Percentiles rank a stretch among this genome's conserved stretches.
Conservation (phyloP, 805 yeast genomes). For the Ogataea nonfermentans region DNA sequence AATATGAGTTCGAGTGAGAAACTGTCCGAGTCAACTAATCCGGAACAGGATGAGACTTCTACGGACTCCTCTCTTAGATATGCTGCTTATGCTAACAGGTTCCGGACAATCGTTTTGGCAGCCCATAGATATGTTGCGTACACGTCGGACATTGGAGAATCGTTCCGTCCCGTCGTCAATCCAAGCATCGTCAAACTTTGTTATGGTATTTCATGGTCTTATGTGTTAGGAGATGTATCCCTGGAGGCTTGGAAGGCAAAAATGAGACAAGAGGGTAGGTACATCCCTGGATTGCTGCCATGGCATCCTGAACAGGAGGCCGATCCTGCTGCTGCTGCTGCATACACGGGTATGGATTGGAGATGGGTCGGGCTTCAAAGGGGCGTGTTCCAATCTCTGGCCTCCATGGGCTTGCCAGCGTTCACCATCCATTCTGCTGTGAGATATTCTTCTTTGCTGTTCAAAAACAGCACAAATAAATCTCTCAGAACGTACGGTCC, state of each 20-base stretch:
- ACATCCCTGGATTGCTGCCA: slow-evolving; percentile 59
- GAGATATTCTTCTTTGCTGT: slow-evolving; percentile 59
- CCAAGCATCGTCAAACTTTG: slow-evolving; percentile 63
- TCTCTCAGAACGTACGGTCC: slow-evolving; percentile 66
- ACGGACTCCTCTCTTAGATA: slow-evolving; percentile 50
- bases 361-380: slow-evolving; percentile 60
- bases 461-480: slow-evolving; percentile 53
- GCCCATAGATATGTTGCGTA: slow-evolving; percentile 83
- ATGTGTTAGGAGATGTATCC: slow-evolving; percentile 71
- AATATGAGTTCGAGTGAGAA: slow-evolving; percentile 4
- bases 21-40: slow-evolving; percentile 7
- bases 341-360: slow-evolving; percentile 58
- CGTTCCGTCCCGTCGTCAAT: slow-evolving; percentile 79
- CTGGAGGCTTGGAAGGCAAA: slow-evolving; percentile 72
- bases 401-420: slow-evolving; percentile 86
- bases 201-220: slow-evolving; percentile 75
- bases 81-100: slow-evolving; percentile 77
- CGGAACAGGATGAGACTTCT: slow-evolving; percentile 14
- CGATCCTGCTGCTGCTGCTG: slow-evolving; percentile 38
- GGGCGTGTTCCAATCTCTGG: slow-evolving; percentile 77
- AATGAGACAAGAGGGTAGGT: slow-evolving; percentile 63
- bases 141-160: slow-evolving; percentile 84
- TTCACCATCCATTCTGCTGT: slow-evolving; percentile 79
- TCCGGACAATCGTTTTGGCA: slow-evolving; percentile 67
- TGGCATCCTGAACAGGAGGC: slow-evolving; percentile 55